Conservation (phyloP, 176 grass and related monocot species). For the Miscanthus lutarioriparius region DNA sequence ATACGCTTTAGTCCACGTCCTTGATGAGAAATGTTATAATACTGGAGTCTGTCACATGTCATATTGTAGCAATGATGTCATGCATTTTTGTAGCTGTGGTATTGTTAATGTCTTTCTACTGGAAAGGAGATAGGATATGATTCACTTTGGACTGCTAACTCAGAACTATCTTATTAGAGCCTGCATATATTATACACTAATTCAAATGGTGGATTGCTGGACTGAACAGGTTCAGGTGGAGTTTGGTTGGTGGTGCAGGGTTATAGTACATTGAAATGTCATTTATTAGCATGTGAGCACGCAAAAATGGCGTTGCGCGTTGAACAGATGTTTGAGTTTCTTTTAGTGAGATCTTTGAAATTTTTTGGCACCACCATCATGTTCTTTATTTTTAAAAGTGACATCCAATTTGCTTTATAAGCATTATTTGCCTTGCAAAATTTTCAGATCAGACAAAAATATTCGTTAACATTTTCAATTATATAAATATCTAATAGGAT, state of each 20-base stretch:
- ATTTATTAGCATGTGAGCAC: background rate
- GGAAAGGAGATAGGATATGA: conserved; percentile 3
- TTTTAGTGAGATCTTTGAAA: background rate
- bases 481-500: conserved; percentile 27
- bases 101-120: background rate
- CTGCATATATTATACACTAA: conserved; percentile 12
- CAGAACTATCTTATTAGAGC: background rate
- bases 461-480: conserved; percentile 12
- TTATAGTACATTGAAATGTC: conserved; percentile 12
- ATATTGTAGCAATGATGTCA: conserved; percentile 22
- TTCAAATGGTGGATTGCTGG: background rate
- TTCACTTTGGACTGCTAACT: background rate
- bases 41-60: conserved; percentile 5
- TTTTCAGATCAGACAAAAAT: background rate
- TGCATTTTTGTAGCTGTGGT: background rate
- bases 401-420: background rate
- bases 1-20: background rate
- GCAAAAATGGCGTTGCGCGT: background rate
- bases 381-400: background rate
- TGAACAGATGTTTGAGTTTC: background rate
- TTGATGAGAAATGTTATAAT: conserved; percentile 18
- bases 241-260: background rate
- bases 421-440: background rate
- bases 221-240: background rate
- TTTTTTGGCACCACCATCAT: background rate